These are phyloP conservation scores for Murraya paniculata DNA, from an alignment of 345 rosid genomes.

Conservation along the genomic window DNA sequence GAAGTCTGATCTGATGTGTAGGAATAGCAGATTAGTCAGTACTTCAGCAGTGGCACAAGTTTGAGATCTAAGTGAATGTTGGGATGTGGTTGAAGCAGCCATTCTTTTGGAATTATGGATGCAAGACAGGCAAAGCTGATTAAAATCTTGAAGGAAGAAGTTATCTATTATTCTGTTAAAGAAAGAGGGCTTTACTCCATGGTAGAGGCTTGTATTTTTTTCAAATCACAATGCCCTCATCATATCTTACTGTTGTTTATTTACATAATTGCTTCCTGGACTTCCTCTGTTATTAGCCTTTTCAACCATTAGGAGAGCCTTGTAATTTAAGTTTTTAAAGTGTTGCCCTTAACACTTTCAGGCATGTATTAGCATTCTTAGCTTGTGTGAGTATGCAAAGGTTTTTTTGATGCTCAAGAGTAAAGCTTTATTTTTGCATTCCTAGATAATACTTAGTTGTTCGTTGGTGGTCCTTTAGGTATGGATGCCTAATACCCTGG, in stretches of 20 bases:
- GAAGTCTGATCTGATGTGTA: background rate
- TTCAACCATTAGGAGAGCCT: constrained; percentile 7
- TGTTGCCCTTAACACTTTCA: background rate
- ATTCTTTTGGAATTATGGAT: background rate
- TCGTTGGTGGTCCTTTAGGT: background rate
- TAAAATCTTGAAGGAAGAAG: background rate
- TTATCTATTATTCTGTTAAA: background rate
- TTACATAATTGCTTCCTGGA: background rate
- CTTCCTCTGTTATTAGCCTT: constrained; percentile 7
- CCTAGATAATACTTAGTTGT: background rate
- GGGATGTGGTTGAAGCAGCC: background rate
- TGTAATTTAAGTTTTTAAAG: background rate
- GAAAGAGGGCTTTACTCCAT: background rate
- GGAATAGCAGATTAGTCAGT: background rate
- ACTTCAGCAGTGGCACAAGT: background rate
- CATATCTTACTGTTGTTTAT: background rate
- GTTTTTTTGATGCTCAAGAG: background rate
- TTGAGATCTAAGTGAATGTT: background rate
- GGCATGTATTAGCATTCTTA: background rate
- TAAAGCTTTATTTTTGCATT: background rate
- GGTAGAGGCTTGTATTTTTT: background rate
- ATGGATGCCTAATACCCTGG: background rate
- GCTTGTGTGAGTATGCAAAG: background rate
- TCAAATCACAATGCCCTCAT: background rate
- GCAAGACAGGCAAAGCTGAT: background rate